Percentiles rank a stretch among this genome's conserved stretches.
These are phyloP conservation scores for Quercus tomentella DNA, from an alignment of 331 rosid species.

Conservation along the genomic window DNA sequence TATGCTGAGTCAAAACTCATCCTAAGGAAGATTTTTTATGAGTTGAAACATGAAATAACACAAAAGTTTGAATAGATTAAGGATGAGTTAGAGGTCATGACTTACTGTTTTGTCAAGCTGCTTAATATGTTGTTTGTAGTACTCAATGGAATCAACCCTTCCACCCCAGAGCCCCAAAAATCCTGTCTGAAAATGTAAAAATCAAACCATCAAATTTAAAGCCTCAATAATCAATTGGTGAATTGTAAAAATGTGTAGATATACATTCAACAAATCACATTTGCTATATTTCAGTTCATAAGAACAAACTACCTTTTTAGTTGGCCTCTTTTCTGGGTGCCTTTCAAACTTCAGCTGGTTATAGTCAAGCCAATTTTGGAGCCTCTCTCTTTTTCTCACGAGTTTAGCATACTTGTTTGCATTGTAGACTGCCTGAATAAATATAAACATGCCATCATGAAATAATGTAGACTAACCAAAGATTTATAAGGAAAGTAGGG, in stretches of 20 bases:
- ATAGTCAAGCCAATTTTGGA: constrained; percentile 92
- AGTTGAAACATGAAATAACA: background rate
- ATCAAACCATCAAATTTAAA: constrained; percentile 17
- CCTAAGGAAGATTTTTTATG: background rate
- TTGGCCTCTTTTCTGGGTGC: constrained; percentile 70
- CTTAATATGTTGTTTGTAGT: constrained; percentile 59
- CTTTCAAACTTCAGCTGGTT: constrained; percentile 86
- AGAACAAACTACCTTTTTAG: constrained; percentile 46
- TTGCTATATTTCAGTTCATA: background rate
- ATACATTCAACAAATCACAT: background rate
- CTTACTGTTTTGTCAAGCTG: constrained; percentile 70
- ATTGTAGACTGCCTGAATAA: constrained; percentile 82
- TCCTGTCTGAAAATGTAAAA: constrained; percentile 50
- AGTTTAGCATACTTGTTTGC: constrained; percentile 82
- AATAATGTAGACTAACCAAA: background rate
- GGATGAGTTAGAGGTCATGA: constrained; percentile 10
- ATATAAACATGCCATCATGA: constrained; percentile 11
- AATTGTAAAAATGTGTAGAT: background rate
- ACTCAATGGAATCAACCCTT: constrained; percentile 78
- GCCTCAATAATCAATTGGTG: background rate
- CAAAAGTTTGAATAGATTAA: background rate
- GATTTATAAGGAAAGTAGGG: background rate
- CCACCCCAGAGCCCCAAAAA: constrained; percentile 65
- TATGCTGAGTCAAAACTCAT: background rate
- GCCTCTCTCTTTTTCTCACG: constrained; percentile 66